phyloP scores from a whole-genome alignment of 352 stramenopile genomes.

The Blastocystis sp. region DNA sequence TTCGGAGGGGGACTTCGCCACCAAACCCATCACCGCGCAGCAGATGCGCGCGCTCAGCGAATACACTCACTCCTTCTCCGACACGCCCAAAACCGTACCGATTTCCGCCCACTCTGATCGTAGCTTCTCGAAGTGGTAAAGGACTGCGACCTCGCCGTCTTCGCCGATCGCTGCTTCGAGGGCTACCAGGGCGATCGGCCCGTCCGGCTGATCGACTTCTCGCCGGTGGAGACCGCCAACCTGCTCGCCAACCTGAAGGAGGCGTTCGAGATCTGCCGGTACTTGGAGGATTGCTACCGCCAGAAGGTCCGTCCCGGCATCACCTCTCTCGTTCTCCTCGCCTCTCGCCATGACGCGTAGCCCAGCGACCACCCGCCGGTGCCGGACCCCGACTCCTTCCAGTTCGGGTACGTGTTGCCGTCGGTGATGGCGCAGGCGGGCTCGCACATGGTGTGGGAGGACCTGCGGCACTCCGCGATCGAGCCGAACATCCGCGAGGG shows the following conservation, averaged over 20 bases:
- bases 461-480: slow-evolving; percentile 18
- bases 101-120: background rate
- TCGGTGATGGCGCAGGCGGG: slow-evolving; percentile 34
- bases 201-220: slow-evolving; percentile 46
- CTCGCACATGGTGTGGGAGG: slow-evolving; percentile 61
- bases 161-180: slow-evolving; percentile 56
- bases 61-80: background rate
- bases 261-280: slow-evolving; percentile 52
- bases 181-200: slow-evolving; percentile 11
- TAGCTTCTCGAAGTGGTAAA: slow-evolving; percentile 53
- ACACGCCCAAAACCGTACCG: background rate
- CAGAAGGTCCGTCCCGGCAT: slow-evolving; percentile 1
- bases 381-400: slow-evolving; percentile 37
- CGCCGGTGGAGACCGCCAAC: background rate
- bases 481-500: slow-evolving; percentile 33
- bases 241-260: slow-evolving; percentile 30
- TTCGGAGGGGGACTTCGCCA: slow-evolving; percentile 1
- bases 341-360: background rate
- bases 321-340: background rate
- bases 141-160: slow-evolving; percentile 32
- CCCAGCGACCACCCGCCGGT: background rate
- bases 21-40: background rate
- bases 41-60: background rate
- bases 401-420: slow-evolving; percentile 46
- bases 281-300: slow-evolving; percentile 34